Conservation (phyloP, 257 asterid species). For the Pogostemon cablin region DNA sequence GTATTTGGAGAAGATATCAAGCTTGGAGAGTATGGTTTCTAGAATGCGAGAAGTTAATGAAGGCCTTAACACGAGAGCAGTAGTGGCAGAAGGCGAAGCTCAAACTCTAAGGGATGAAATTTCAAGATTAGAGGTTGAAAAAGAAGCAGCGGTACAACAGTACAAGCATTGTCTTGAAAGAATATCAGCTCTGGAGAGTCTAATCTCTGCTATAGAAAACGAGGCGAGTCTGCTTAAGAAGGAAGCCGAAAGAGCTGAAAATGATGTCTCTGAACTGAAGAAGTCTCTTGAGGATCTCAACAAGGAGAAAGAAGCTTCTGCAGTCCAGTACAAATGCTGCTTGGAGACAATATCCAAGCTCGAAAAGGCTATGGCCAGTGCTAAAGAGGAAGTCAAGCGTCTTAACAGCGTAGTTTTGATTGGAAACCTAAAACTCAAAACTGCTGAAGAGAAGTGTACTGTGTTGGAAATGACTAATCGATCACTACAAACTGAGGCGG, state of each 20-base stretch:
- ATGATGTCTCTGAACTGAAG: constrained; percentile 61
- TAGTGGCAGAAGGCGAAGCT: constrained; percentile 54
- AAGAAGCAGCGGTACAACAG: constrained; percentile 44
- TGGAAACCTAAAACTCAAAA: constrained; percentile 56
- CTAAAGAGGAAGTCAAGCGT: constrained; percentile 63
- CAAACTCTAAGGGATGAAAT: constrained; percentile 53
- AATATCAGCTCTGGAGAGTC: constrained; percentile 63
- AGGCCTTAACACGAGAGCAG: constrained; percentile 27
- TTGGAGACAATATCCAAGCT: constrained; percentile 78
- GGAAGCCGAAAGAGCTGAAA: constrained; percentile 70
- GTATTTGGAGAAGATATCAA: constrained; percentile 56
- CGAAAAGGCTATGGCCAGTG: constrained; percentile 54
- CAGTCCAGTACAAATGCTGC: constrained; percentile 63
- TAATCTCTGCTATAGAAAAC: constrained; percentile 49
- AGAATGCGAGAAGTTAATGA: constrained; percentile 43
- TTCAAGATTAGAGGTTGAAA: constrained; percentile 62
- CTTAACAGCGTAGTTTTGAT: constrained; percentile 55
- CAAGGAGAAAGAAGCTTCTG: constrained; percentile 70
- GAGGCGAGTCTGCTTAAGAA: constrained; percentile 53
- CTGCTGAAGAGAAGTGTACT: constrained; percentile 62
- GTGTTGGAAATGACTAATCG: constrained; percentile 68
- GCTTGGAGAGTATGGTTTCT: constrained; percentile 54
- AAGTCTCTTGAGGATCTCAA: constrained; percentile 51
- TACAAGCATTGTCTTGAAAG: constrained; percentile 54
- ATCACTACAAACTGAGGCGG: constrained; percentile 71